phyloP scores from a whole-genome alignment of 495 filamentous ascomycete species.

The Lasiosphaeria ovina region DNA sequence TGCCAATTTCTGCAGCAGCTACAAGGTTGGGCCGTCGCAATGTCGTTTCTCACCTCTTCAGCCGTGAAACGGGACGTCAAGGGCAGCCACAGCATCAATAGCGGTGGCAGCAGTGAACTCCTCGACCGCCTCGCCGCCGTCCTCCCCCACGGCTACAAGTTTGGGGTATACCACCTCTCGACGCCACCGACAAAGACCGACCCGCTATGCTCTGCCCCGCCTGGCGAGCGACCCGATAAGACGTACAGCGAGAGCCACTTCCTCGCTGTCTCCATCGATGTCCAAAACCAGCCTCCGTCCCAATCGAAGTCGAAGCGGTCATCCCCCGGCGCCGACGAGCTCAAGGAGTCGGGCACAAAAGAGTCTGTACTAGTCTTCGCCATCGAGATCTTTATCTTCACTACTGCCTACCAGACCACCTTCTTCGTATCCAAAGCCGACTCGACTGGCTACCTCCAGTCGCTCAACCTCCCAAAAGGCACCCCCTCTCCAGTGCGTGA shows the following conservation, averaged over 20 bases:
- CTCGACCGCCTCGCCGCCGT: slow-evolving; percentile 58
- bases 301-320: slow-evolving; percentile 21
- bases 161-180: slow-evolving; percentile 83
- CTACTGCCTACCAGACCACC: slow-evolving; percentile 74
- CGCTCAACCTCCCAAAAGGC: slow-evolving; percentile 57
- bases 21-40: background rate
- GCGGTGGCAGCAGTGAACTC: slow-evolving; percentile 27
- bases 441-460: slow-evolving; percentile 81
- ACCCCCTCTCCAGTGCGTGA: slow-evolving; percentile 70
- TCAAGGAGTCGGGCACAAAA: slow-evolving; percentile 16
- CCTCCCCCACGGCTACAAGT: slow-evolving; percentile 66
- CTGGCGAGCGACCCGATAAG: slow-evolving; percentile 61
- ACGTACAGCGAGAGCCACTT: slow-evolving; percentile 92
- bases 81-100: background rate
- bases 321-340: slow-evolving; percentile 29
- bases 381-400: slow-evolving; percentile 63
- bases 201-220: slow-evolving; percentile 76
- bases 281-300: slow-evolving; percentile 5
- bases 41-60: slow-evolving; percentile 21
- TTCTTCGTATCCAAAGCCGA: slow-evolving; percentile 97
- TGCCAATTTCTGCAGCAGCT: too few species aligned
- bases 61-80: slow-evolving; percentile 16
- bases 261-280: slow-evolving; percentile 65
- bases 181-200: slow-evolving; percentile 71
- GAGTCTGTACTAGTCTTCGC: slow-evolving; percentile 45